Conservation (phyloP, 2,329 filamentous ascomycete species). For the Colletotrichum cordylinicola region DNA sequence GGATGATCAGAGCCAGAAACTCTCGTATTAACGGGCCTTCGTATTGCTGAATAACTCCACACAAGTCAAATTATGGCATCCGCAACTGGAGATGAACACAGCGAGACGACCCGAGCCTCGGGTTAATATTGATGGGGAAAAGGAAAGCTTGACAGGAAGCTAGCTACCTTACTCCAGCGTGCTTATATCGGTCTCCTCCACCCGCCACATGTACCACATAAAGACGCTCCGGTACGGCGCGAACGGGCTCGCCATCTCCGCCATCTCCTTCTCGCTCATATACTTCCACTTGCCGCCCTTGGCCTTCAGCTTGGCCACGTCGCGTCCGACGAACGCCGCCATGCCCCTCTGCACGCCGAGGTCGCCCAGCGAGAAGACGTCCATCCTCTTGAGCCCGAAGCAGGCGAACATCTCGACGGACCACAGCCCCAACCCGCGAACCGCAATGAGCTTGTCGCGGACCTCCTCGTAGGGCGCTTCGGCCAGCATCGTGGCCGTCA, state of each 20-base stretch:
- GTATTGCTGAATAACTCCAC: background rate
- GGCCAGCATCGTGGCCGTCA: constrained; percentile 78
- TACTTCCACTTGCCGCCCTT: constrained; percentile 93
- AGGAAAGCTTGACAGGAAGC: constrained; percentile 17
- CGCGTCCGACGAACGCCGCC: constrained; percentile 83
- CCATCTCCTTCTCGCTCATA: constrained; percentile 93
- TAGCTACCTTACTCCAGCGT: constrained; percentile 51
- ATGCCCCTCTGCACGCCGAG: constrained; percentile 94
- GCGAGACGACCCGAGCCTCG: background rate
- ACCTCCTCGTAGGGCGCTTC: constrained; percentile 86
- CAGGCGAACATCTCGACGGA: constrained; percentile 98
- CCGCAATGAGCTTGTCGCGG: constrained; percentile 80
- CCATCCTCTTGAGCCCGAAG: constrained; percentile 92
- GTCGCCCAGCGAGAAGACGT: constrained; percentile 92
- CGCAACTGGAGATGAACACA: background rate
- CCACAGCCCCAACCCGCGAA: constrained; percentile 88
- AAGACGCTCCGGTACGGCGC: constrained; percentile 88
- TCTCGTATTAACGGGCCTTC: background rate
- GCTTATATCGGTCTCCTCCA: constrained; percentile 79
- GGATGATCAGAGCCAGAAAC: background rate
- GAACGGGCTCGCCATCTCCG: constrained; percentile 80
- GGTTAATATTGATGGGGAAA: background rate
- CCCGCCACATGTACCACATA: constrained; percentile 99
- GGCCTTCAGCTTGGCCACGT: constrained; percentile 82
- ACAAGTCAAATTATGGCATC: background rate